Evolutionary conservation across 2,329 filamentous ascomycete genomes (phyloP).

Genomic region (Diplodia intermedia): DNA sequence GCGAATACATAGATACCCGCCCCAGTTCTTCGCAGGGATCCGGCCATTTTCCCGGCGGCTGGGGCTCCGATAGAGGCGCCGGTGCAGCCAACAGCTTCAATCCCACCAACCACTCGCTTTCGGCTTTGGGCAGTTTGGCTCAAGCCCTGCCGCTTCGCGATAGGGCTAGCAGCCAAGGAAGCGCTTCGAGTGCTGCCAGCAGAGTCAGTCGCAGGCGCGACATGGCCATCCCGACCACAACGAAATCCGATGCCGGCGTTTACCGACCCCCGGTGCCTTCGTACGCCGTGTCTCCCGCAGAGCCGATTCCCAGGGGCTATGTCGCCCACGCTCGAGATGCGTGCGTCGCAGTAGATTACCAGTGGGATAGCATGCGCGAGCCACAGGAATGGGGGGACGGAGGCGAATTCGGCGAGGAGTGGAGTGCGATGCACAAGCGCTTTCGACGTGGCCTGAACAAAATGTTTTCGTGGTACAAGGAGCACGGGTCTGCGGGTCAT

Average conservation of each 20-base stretch:
- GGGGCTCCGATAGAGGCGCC: conserved; percentile 49
- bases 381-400: conserved; percentile 86
- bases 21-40: conserved; percentile 49
- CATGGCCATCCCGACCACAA: conserved; percentile 38
- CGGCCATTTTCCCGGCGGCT: conserved; percentile 63
- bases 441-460: conserved; percentile 81
- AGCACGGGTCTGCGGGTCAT: conserved; percentile 54
- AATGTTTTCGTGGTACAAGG: conserved; percentile 82
- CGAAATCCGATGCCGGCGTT: conserved; percentile 37
- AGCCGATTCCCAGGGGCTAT: conserved; percentile 85
- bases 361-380: conserved; percentile 90
- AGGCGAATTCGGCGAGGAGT: conserved; percentile 89
- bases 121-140: conserved; percentile 47
- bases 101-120: conserved; percentile 37
- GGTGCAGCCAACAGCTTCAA: conserved; percentile 36
- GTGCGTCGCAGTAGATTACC: conserved; percentile 86
- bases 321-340: conserved; percentile 88
- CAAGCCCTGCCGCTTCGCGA: conserved; percentile 51
- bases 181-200: conserved; percentile 38
- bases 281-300: conserved; percentile 81
- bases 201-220: conserved; percentile 40
- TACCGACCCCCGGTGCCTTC: conserved; percentile 81
- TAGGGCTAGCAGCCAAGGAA: conserved; percentile 55
- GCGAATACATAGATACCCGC: conserved; percentile 65
- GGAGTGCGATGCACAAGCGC: conserved; percentile 91